Evolutionary conservation across 192 early-diverging fungal species (phyloP).

Genomic region (Tieghemiomyces parasiticus): DNA sequence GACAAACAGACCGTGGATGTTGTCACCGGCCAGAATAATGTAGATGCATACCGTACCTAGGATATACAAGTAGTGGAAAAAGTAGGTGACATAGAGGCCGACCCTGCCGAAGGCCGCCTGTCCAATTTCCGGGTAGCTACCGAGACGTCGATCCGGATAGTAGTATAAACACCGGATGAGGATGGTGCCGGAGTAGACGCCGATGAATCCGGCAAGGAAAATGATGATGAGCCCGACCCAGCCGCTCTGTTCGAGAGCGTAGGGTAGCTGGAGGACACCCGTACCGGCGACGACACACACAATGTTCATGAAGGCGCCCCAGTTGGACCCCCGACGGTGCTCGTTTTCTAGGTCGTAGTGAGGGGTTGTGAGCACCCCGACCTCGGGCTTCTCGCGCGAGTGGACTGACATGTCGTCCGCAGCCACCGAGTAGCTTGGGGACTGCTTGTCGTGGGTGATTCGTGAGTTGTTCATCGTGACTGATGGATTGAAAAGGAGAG

Average conservation of each 20-base stretch:
- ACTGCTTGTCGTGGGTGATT: no score
- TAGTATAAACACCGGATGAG: conserved; percentile 61
- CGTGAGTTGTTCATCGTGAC: no score
- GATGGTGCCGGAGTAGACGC: conserved; percentile 52
- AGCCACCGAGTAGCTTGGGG: no score
- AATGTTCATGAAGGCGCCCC: conserved; percentile 38
- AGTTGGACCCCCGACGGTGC: conserved; percentile 28
- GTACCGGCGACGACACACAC: conserved; percentile 66
- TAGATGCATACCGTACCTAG: conserved; percentile 55
- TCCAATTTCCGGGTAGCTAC: conserved; percentile 48
- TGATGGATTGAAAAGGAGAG: no score
- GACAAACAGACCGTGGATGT: conserved; percentile 41
- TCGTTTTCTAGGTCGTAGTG: no score
- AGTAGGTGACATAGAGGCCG: conserved; percentile 40
- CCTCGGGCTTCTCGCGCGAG: no score
- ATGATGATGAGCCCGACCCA: conserved; percentile 64
- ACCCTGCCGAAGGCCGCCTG: conserved; percentile 51
- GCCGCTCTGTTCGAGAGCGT: conserved; percentile 54
- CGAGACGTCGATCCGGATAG: conserved; percentile 39
- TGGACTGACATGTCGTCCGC: no score
- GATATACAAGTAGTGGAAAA: conserved; percentile 48
- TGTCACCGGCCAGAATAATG: conserved; percentile 60
- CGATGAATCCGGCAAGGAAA: conserved; percentile 48
- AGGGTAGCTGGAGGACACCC: conserved; percentile 72
- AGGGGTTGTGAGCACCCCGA: no score